A percentile compares a stretch with the other conserved stretches of the same genome.
These are phyloP conservation scores for Kwoniella dejecticola DNA, from an alignment of 768 basidiomycete species.

Conservation along the genomic window DNA sequence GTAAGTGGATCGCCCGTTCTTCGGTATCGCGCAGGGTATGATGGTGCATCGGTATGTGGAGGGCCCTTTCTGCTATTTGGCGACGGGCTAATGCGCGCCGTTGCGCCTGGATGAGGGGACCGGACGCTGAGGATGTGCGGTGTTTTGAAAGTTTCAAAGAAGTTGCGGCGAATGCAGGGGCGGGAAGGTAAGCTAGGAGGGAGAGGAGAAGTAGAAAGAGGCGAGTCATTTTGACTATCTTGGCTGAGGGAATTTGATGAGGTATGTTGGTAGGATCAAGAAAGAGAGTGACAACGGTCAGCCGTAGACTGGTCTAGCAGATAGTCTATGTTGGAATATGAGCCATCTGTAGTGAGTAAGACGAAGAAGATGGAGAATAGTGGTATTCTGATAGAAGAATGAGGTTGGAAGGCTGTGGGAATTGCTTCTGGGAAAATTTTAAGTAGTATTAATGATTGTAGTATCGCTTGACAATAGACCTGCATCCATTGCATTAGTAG, in stretches of 20 bases:
- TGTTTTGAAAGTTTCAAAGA: constrained; percentile 14
- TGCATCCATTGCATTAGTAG: too few species aligned
- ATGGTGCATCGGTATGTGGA: constrained; percentile 14
- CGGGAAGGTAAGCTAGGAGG: background rate
- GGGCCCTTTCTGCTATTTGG: constrained; percentile 2
- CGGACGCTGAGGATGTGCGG: background rate
- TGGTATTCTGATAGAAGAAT: background rate
- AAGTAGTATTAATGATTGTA: background rate
- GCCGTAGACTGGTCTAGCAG: background rate
- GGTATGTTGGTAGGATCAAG: too few species aligned
- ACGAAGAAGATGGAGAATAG: background rate
- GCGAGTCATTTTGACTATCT: too few species aligned
- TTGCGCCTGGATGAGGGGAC: constrained; percentile 1
- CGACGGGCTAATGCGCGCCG: constrained; percentile 5
- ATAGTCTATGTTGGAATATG: too few species aligned
- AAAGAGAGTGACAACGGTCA: constrained; percentile 12
- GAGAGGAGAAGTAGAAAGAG: constrained; percentile 7
- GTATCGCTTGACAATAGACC: background rate
- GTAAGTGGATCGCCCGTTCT: constrained; percentile 13
- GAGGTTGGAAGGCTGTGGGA: too few species aligned
- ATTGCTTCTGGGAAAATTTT: background rate
- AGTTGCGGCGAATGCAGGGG: background rate
- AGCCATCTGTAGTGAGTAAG: too few species aligned
- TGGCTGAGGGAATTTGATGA: background rate
- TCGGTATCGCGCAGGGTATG: background rate